Conservation (phyloP, 345 rosid species). For the Boechera retrofracta region DNA sequence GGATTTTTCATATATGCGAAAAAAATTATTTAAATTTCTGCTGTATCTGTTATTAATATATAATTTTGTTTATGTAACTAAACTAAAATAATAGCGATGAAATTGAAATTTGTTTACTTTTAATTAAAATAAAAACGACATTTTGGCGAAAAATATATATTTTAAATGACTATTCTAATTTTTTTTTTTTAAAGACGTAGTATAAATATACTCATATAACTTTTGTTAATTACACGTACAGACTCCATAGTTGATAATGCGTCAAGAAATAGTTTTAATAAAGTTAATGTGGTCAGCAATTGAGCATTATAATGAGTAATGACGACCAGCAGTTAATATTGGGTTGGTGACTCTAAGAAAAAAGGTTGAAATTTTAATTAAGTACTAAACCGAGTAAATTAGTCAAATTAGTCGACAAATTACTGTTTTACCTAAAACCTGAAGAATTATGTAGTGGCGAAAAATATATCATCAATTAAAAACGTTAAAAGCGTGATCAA, state of each 20-base stretch:
- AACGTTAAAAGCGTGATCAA: constrained; percentile 13
- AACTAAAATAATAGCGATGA: no score
- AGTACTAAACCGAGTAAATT: constrained; percentile 24
- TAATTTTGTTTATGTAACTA: no score
- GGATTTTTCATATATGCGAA: no score
- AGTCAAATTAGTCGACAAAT: constrained; percentile 36
- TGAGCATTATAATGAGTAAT: constrained; percentile 5
- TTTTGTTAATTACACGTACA: no score
- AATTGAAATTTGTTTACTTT: no score
- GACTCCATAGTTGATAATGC: not conserved
- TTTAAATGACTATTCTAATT: no score
- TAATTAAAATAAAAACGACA: no score
- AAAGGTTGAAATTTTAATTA: not conserved
- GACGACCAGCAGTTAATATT: constrained; percentile 22
- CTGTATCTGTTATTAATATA: no score
- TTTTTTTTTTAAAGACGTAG: no score
- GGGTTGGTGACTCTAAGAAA: constrained; percentile 39
- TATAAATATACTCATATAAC: no score
- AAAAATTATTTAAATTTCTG: no score
- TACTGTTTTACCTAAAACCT: constrained; percentile 33
- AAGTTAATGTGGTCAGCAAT: constrained; percentile 16
- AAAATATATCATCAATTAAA: not conserved
- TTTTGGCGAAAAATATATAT: no score
- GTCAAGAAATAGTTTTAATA: constrained; percentile 7
- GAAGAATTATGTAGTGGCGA: not conserved